Evolutionary conservation across 2,329 filamentous ascomycete genomes (phyloP).

Genomic region (Neopestalotiopsis sp.): DNA sequence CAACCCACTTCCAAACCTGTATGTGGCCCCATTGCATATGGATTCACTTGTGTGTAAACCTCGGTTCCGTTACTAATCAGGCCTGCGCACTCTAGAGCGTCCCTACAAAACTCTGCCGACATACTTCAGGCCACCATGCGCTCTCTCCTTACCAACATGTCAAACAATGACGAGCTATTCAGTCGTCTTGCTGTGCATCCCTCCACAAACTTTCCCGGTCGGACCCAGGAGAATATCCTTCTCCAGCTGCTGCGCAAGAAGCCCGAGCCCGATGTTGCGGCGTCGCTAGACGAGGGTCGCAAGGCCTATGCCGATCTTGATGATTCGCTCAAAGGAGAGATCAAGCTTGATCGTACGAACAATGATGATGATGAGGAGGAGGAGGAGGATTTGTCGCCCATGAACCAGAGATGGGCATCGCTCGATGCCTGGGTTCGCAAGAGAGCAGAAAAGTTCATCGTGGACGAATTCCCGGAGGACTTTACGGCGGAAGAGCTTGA

Average conservation of each 20-base stretch:
- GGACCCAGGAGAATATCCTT: constrained; percentile 69
- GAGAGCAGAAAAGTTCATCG: constrained; percentile 43
- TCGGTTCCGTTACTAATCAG: not conserved
- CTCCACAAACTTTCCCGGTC: constrained; percentile 75
- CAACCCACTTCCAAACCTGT: constrained; percentile 72
- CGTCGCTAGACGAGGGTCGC: constrained; percentile 71
- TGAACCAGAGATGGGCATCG: constrained; percentile 45
- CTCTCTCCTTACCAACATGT: constrained; percentile 69
- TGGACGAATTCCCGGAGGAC: constrained; percentile 62
- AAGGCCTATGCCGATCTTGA: constrained; percentile 38
- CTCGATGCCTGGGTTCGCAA: constrained; percentile 37
- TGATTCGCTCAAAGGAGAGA: constrained; percentile 2
- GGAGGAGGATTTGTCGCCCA: constrained; percentile 37
- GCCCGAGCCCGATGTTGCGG: constrained; percentile 78
- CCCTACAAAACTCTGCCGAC: constrained; percentile 72
- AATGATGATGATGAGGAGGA: constrained; percentile 7
- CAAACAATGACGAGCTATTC: constrained; percentile 71
- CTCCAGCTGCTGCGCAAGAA: constrained; percentile 81
- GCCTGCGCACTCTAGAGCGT: constrained; percentile 55
- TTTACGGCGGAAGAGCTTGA: constrained; percentile 76
- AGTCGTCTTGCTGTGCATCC: constrained; percentile 76
- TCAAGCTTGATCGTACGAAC: constrained; percentile 40
- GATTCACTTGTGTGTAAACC: not conserved
- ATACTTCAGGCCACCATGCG: constrained; percentile 76
- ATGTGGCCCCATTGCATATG: constrained; percentile 45